Conservation (phyloP, 148 eudicot species). For the Agrostemma githago region DNA sequence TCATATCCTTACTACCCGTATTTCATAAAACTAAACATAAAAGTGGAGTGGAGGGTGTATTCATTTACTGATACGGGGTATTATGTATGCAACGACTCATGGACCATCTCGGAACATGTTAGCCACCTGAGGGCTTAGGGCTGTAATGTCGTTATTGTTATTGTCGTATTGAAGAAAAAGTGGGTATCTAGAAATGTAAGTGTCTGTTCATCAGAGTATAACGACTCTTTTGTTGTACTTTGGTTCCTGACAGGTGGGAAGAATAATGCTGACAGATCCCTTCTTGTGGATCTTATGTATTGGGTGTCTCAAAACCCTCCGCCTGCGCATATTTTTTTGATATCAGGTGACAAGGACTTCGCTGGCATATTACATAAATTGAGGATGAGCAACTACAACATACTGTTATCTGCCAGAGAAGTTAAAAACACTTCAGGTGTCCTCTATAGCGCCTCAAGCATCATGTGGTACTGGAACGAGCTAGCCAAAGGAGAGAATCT, state of each 20-base stretch:
- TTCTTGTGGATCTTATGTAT: slow-evolving; percentile 82
- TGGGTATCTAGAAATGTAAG: not conserved
- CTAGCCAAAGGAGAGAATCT: slow-evolving; percentile 65
- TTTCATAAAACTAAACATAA: no score
- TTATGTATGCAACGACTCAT: no score
- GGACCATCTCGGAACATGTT: no score
- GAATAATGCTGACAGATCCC: slow-evolving; percentile 87
- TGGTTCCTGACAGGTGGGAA: slow-evolving; percentile 54
- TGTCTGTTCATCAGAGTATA: not conserved
- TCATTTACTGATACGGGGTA: no score
- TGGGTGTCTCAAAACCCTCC: slow-evolving; percentile 98
- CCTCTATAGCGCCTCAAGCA: slow-evolving; percentile 82
- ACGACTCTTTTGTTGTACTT: not conserved
- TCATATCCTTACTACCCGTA: no score
- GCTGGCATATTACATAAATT: slow-evolving; percentile 75
- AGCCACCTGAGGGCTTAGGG: not conserved
- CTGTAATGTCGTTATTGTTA: not conserved
- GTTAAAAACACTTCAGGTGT: slow-evolving; percentile 38
- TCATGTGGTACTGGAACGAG: slow-evolving; percentile 83
- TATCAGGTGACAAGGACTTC: slow-evolving; percentile 83
- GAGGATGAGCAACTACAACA: slow-evolving; percentile 91
- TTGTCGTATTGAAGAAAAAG: slow-evolving; percentile 4
- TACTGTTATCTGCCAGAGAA: slow-evolving; percentile 66
- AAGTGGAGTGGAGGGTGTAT: no score
- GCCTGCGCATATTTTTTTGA: slow-evolving; percentile 90